Conservation (phyloP, 2,329 filamentous ascomycete species). For the Lecanicillium sp. region DNA sequence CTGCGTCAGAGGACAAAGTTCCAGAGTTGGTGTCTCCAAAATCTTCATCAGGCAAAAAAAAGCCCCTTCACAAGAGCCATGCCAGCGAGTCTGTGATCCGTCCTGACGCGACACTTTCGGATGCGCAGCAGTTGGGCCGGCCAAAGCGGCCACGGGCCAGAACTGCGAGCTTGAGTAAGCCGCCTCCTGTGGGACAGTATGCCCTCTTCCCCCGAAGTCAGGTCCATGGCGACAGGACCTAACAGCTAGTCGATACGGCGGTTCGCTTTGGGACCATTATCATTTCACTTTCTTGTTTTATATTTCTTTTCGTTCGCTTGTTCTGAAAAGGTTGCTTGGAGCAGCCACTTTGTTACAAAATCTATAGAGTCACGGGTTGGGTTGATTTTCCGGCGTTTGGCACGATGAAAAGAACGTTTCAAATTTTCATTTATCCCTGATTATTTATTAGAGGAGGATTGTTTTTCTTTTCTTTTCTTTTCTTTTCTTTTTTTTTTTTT, state of each 20-base stretch:
- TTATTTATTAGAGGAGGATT: not conserved
- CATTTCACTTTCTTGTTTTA: conserved; percentile 4
- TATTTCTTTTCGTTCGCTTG: conserved; percentile 5
- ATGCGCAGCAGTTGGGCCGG: conserved; percentile 21
- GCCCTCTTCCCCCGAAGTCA: conserved; percentile 34
- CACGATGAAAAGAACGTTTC: conserved; percentile 1
- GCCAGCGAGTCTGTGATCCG: conserved; percentile 28
- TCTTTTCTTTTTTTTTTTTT: conserved; percentile 3
- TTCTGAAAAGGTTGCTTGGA: not conserved
- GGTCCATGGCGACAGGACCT: conserved; percentile 13
- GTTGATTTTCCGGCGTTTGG: not conserved
- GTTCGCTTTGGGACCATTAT: not conserved
- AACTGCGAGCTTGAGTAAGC: conserved; percentile 36
- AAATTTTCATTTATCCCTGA: not conserved
- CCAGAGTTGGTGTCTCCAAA: conserved; percentile 26
- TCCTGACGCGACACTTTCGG: conserved; percentile 18
- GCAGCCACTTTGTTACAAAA: conserved; percentile 1
- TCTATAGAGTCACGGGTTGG: conserved; percentile 1
- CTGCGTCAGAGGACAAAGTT: conserved; percentile 20
- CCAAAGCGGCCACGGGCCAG: conserved; percentile 31
- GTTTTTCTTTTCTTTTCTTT: not conserved
- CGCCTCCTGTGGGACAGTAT: conserved; percentile 38
- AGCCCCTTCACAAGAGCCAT: conserved; percentile 27
- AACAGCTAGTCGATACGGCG: conserved; percentile 2
- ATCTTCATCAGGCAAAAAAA: conserved; percentile 13